Conservation (phyloP, 2,329 filamentous ascomycete genomes). For the Onygenales sp. region DNA sequence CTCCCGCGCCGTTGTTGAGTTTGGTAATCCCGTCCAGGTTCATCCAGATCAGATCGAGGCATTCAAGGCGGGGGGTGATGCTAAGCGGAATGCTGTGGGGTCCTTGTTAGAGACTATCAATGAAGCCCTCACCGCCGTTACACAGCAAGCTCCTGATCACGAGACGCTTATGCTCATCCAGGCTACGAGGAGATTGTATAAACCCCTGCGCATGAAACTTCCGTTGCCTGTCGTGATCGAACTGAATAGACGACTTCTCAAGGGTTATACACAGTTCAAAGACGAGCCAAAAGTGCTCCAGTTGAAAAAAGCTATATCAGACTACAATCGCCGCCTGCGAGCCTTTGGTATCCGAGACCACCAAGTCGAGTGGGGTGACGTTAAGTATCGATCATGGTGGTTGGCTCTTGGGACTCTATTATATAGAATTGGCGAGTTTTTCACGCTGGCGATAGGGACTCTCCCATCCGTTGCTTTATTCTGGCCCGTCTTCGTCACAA, state of each 20-base stretch:
- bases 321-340: constrained; percentile 68
- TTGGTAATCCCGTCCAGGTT: constrained; percentile 69
- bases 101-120: constrained; percentile 68
- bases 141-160: constrained; percentile 76
- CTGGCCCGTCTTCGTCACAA: constrained; percentile 64
- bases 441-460: constrained; percentile 60
- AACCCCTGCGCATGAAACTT: constrained; percentile 73
- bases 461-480: constrained; percentile 70
- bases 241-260: constrained; percentile 69
- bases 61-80: constrained; percentile 55
- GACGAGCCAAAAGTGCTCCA: constrained; percentile 65
- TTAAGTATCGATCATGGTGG: constrained; percentile 58
- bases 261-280: constrained; percentile 76
- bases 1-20: constrained; percentile 77
- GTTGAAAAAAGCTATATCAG: constrained; percentile 58
- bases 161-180: constrained; percentile 80
- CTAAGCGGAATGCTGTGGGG: constrained; percentile 68
- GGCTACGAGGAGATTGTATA: constrained; percentile 76
- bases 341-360: constrained; percentile 74
- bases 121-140: constrained; percentile 68
- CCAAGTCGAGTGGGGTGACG: constrained; percentile 59
- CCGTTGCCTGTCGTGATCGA: constrained; percentile 78
- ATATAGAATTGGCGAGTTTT: constrained; percentile 63
- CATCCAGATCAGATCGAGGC: constrained; percentile 63
- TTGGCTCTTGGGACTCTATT: constrained; percentile 62